Percentiles rank a stretch among this genome's conserved stretches.
Evolutionary conservation across 2,329 filamentous ascomycete genomes (phyloP).

Genomic region (Ascochyta lentis): DNA sequence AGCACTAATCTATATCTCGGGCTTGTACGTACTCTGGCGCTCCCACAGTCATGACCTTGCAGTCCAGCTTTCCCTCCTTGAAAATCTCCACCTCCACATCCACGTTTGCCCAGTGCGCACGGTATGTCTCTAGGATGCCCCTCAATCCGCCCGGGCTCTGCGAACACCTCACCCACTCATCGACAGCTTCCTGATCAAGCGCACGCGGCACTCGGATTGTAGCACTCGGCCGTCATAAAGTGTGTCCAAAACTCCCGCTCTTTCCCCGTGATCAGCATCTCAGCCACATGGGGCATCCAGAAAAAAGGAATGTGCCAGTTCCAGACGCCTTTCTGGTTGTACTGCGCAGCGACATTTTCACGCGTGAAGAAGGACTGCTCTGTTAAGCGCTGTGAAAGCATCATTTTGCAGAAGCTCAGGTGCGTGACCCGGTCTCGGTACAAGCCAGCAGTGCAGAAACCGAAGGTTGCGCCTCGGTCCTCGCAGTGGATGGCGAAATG

Average conservation of each 20-base stretch:
- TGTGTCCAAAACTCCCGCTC: slow-evolving; percentile 50
- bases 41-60: slow-evolving; percentile 30
- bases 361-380: slow-evolving; percentile 30
- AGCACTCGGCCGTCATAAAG: slow-evolving; percentile 52
- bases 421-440: slow-evolving; percentile 26
- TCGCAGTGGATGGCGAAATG: slow-evolving; percentile 76
- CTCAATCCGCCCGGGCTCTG: slow-evolving; percentile 27
- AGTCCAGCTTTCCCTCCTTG: slow-evolving; percentile 22
- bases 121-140: slow-evolving; percentile 29
- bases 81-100: slow-evolving; percentile 30
- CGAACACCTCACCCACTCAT: slow-evolving; percentile 29
- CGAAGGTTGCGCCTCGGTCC: slow-evolving; percentile 27
- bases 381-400: slow-evolving; percentile 25
- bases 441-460: slow-evolving; percentile 27
- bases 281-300: slow-evolving; percentile 47
- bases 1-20: neutral
- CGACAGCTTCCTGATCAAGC: slow-evolving; percentile 36
- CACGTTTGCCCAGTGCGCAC: slow-evolving; percentile 30
- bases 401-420: slow-evolving; percentile 30
- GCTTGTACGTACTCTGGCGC: slow-evolving; percentile 23
- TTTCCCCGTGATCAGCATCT: slow-evolving; percentile 50
- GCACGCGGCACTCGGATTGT: slow-evolving; percentile 46
- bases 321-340: slow-evolving; percentile 28
- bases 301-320: slow-evolving; percentile 40
- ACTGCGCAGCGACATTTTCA: slow-evolving; percentile 30